phyloP scores from a whole-genome alignment of 1,139 yeast genomes.

The Suhomyces maxii region DNA sequence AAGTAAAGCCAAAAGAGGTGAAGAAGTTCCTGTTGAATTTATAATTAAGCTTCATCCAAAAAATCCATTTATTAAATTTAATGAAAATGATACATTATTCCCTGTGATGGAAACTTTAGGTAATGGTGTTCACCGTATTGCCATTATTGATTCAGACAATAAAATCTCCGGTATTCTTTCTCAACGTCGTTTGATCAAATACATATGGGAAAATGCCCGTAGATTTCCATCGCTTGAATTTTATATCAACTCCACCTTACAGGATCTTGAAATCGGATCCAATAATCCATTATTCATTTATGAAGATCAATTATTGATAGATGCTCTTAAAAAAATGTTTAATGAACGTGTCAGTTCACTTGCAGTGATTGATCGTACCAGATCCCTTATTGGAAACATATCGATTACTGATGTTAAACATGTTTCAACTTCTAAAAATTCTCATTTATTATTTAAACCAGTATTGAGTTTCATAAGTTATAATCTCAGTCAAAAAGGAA shows the following conservation, averaged over 20 bases:
- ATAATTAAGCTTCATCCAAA: constrained; percentile 79
- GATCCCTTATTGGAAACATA: constrained; percentile 81
- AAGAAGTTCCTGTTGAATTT: constrained; percentile 77
- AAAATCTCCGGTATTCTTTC: constrained; percentile 76
- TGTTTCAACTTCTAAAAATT: constrained; percentile 81
- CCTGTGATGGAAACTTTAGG: constrained; percentile 84
- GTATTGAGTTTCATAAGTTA: constrained; percentile 87
- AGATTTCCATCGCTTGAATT: constrained; percentile 79
- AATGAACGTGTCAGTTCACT: constrained; percentile 80
- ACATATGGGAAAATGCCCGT: constrained; percentile 89
- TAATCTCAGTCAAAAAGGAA: constrained; percentile 82
- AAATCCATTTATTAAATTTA: constrained; percentile 78
- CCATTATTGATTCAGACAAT: constrained; percentile 59
- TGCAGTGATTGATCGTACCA: constrained; percentile 86
- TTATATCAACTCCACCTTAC: constrained; percentile 63
- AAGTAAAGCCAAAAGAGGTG: constrained; percentile 58
- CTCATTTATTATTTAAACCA: constrained; percentile 74
- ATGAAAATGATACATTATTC: constrained; percentile 65
- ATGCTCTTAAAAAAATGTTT: constrained; percentile 85
- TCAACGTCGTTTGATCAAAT: constrained; percentile 80
- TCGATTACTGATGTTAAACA: constrained; percentile 91
- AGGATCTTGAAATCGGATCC: constrained; percentile 70
- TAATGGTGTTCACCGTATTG: constrained; percentile 89
- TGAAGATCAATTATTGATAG: constrained; percentile 84
- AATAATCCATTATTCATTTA: constrained; percentile 70